phyloP scores from a whole-genome alignment of 345 rosid genomes.

The Clausena lansium region DNA sequence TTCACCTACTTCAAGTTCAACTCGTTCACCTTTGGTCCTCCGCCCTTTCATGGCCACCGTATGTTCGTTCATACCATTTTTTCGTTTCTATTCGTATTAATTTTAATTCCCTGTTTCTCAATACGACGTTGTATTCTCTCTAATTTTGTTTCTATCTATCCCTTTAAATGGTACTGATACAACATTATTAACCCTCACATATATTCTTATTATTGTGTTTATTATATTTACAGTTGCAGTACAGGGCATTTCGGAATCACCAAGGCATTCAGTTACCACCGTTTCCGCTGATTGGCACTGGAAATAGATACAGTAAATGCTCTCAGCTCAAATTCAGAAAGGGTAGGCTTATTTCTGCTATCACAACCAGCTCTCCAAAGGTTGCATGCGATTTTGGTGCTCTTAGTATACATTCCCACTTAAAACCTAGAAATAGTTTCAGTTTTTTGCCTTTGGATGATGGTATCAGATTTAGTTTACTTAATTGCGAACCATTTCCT shows the following conservation, averaged over 20 bases:
- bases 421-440: conserved; percentile 20
- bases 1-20: background rate
- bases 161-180: background rate
- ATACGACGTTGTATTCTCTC: background rate
- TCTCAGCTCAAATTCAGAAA: conserved; percentile 31
- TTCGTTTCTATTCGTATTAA: background rate
- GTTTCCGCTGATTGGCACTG: conserved; percentile 14
- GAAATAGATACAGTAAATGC: conserved; percentile 23
- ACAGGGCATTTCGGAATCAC: conserved; percentile 30
- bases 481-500: conserved; percentile 17
- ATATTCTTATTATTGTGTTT: too few species aligned
- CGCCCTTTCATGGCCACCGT: conserved; percentile 16
- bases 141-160: background rate
- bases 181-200: background rate
- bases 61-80: background rate
- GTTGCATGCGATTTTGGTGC: conserved; percentile 2
- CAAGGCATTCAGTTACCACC: conserved; percentile 22
- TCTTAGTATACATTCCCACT: conserved; percentile 17
- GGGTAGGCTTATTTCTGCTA: conserved; percentile 18
- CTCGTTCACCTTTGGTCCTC: conserved; percentile 3
- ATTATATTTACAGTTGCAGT: conserved; percentile 30
- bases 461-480: conserved; percentile 17
- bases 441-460: conserved; percentile 23
- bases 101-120: background rate
- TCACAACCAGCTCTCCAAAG: conserved; percentile 7